Evolutionary conservation across 202 grass and related monocot genomes (phyloP).

Genomic region (Schoenoplectus tabernaemontani): DNA sequence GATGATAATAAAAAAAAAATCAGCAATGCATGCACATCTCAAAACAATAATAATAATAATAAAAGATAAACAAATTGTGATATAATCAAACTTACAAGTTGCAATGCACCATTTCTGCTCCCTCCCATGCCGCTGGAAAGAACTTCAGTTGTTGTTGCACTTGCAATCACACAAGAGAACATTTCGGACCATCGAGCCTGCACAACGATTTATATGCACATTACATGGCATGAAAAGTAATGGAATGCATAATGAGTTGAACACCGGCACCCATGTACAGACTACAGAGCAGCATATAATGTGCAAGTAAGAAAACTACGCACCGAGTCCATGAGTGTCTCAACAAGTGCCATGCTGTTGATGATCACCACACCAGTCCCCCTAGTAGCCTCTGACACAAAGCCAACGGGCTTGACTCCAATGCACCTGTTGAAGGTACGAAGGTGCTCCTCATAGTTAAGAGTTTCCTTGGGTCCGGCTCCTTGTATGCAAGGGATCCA

Average conservation of each 20-base stretch:
- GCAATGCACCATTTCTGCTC: conserved; percentile 77
- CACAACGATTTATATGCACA: conserved; percentile 20
- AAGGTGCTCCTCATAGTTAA: conserved; percentile 63
- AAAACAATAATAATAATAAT: background rate
- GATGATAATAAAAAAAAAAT: background rate
- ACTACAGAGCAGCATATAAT: background rate
- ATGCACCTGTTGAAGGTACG: conserved; percentile 38
- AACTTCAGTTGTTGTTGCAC: conserved; percentile 48
- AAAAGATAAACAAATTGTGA: background rate
- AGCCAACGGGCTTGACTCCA: conserved; percentile 40
- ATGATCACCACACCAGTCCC: conserved; percentile 48
- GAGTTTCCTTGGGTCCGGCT: conserved; percentile 21
- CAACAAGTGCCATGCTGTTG: conserved; percentile 48
- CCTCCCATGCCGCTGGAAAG: conserved; percentile 52
- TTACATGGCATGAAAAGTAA: background rate
- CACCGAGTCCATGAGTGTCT: conserved; percentile 78
- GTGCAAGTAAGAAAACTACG: conserved; percentile 21
- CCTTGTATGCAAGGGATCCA: conserved; percentile 44
- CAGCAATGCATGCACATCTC: background rate
- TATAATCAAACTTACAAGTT: conserved; percentile 60
- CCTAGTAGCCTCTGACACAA: conserved; percentile 66
- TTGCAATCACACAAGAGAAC: conserved; percentile 80
- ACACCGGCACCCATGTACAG: conserved; percentile 14
- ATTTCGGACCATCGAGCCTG: conserved; percentile 57
- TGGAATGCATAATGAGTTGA: background rate